These are phyloP conservation scores for Aquilaria agallochum DNA, from an alignment of 441 rosid genomes.

Conservation along the genomic window DNA sequence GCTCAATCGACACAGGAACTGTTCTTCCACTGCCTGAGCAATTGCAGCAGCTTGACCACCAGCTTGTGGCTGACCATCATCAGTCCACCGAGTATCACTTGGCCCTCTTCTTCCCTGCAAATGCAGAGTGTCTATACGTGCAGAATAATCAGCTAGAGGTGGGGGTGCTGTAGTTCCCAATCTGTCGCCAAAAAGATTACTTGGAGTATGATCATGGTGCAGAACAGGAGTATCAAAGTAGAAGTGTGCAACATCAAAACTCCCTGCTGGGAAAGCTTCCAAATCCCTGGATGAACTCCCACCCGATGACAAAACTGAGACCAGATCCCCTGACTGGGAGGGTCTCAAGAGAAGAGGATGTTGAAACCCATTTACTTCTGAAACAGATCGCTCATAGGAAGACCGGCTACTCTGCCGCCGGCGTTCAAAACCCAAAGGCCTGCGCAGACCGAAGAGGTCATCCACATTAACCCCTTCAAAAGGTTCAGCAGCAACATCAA, in stretches of 20 bases:
- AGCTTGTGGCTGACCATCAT: slow-evolving; percentile 94
- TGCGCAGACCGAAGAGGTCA: slow-evolving; percentile 87
- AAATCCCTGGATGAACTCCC: slow-evolving; percentile 75
- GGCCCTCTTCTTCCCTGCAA: slow-evolving; percentile 75
- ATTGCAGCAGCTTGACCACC: slow-evolving; percentile 79
- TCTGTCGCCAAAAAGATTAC: slow-evolving; percentile 72
- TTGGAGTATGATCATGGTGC: slow-evolving; percentile 69
- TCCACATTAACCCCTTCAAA: slow-evolving; percentile 98
- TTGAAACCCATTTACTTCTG: slow-evolving; percentile 86
- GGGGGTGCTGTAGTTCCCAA: slow-evolving; percentile 66
- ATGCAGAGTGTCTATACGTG: slow-evolving; percentile 72
- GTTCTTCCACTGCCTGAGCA: slow-evolving; percentile 91
- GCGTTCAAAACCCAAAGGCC: slow-evolving; percentile 90
- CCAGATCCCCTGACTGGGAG: slow-evolving; percentile 63
- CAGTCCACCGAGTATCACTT: slow-evolving; percentile 95
- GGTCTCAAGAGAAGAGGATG: slow-evolving; percentile 95
- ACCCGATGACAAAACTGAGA: slow-evolving; percentile 64
- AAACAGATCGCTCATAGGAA: slow-evolving; percentile 68
- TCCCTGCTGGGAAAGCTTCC: slow-evolving; percentile 68
- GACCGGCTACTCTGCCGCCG: slow-evolving; percentile 79
- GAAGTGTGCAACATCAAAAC: slow-evolving; percentile 78
- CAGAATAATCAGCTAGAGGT: slow-evolving; percentile 81
- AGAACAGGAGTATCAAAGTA: slow-evolving; percentile 93
- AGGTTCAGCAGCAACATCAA: slow-evolving; percentile 93
- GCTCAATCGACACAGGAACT: slow-evolving; percentile 65